These are phyloP conservation scores for Cladosporium sp. DNA, from an alignment of 2,329 filamentous ascomycete genomes.

Conservation along the genomic window DNA sequence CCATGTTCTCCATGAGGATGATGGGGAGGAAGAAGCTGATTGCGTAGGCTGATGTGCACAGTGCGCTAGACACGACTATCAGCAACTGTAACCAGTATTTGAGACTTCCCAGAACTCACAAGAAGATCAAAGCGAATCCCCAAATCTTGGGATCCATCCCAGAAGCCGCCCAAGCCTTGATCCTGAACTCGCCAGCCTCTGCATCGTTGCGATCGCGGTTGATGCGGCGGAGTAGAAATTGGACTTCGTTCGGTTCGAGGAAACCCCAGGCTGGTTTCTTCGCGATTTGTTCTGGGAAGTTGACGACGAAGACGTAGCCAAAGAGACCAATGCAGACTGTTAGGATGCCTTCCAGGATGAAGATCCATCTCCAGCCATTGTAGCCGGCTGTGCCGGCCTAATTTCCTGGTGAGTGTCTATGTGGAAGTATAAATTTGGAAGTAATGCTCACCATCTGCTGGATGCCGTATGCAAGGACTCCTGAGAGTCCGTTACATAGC, in stretches of 20 bases:
- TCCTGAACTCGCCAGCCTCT: constrained; percentile 9
- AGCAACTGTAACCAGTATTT: not conserved
- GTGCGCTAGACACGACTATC: constrained; percentile 20
- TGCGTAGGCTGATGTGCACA: constrained; percentile 46
- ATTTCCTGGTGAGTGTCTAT: not conserved
- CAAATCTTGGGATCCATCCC: constrained; percentile 50
- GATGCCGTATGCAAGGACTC: constrained; percentile 38
- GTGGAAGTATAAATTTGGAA: not conserved
- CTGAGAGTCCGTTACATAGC: constrained; percentile 45
- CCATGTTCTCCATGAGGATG: constrained; percentile 57
- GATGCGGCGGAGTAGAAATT: constrained; percentile 14
- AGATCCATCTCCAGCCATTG: constrained; percentile 43
- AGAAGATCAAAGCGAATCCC: constrained; percentile 50
- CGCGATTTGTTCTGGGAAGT: constrained; percentile 16
- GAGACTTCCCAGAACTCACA: not conserved
- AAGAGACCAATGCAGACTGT: constrained; percentile 11
- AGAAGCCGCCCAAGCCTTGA: constrained; percentile 44
- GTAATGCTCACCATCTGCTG: constrained; percentile 26
- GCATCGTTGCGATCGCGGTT: constrained; percentile 12
- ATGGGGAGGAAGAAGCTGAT: constrained; percentile 72
- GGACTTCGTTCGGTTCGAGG: constrained; percentile 25
- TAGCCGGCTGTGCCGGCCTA: constrained; percentile 20
- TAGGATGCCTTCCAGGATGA: constrained; percentile 35
- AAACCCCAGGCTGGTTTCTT: constrained; percentile 35
- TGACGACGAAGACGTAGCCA: constrained; percentile 11